Evolutionary conservation across 805 yeast genomes (phyloP).

Genomic region (Cyberlindnera nakhonratchasimensis): DNA sequence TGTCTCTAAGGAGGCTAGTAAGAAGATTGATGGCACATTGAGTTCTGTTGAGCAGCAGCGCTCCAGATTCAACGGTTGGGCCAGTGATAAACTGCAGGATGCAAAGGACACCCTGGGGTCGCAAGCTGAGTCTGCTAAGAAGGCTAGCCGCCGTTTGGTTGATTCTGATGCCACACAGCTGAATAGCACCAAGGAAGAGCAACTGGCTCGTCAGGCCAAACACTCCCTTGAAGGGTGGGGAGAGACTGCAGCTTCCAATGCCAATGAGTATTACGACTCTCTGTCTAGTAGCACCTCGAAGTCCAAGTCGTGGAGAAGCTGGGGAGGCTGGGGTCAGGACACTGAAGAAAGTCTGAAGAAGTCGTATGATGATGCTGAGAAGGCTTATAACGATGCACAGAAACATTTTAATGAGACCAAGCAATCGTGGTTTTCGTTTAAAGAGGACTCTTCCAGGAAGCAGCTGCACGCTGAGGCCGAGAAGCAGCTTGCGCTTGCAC

Average conservation of each 20-base stretch:
- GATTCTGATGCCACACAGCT: slow-evolving; percentile 7
- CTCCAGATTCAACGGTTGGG: slow-evolving; percentile 21
- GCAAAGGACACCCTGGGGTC: slow-evolving; percentile 14
- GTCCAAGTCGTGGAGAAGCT: slow-evolving; percentile 16
- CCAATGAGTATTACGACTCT: slow-evolving; percentile 27
- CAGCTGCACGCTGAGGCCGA: slow-evolving; percentile 28
- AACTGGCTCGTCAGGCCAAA: slow-evolving; percentile 32
- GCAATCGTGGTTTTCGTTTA: slow-evolving; percentile 27
- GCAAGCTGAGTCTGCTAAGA: too few relatives aligned
- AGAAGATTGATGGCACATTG: slow-evolving; percentile 18
- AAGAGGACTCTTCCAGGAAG: slow-evolving; percentile 25
- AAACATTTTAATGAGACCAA: slow-evolving; percentile 35
- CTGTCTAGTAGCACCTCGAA: slow-evolving; percentile 11
- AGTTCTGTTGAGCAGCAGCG: slow-evolving; percentile 16
- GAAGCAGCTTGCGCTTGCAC: slow-evolving; percentile 24
- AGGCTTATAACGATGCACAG: too few relatives aligned
- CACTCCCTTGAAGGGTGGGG: slow-evolving; percentile 44
- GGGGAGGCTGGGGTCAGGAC: slow-evolving; percentile 19
- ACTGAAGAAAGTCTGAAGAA: slow-evolving; percentile 17
- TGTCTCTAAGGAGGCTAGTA: slow-evolving; percentile 20
- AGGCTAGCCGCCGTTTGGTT: too few relatives aligned
- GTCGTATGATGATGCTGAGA: slow-evolving; percentile 32
- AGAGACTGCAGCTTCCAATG: slow-evolving; percentile 36
- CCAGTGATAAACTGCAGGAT: slow-evolving; percentile 18
- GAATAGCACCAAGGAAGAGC: slow-evolving; percentile 27